Base-by-base conservation (phyloP, 116 monocot genomes). In the Trichopus zeylanicus region DNA sequence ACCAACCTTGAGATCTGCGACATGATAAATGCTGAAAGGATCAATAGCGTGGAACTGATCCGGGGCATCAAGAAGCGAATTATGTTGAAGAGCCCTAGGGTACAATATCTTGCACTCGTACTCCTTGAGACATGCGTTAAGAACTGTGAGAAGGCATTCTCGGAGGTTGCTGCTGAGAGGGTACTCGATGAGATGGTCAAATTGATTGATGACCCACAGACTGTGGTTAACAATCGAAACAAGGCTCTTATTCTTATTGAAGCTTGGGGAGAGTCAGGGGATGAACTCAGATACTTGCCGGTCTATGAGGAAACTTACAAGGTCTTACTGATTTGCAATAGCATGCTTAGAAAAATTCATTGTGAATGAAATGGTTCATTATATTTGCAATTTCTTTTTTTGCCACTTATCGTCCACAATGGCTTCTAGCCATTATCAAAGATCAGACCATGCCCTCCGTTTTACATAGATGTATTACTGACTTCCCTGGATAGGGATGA, bases 251-350 rank as follows among this genome's bases (percentile, higher is more conserved):
- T 83, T 29, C 29, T 97, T 48, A 90, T 97, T 55, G 91, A 97
- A 71, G 74, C 95, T 25, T 97, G 95, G 95, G 95, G 90, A 30
- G 89, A 97, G 31, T 76, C 87, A n/a, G 81, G 81, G 32, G 69
- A 72, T 64, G 90, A 97, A 26, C 81, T 97, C 27, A 83, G 84
- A 2, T 90, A 97, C 58, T 66, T 97, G 33, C 90, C 95, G 13
- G 87, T 97, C 26, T 97, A 73, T 61, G 95, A 97, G 71, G 95
- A 97, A 53, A 97, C 95, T 9, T 97, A 97, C 71, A 97, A 97
- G 91, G 95, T 97, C 75, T n/a, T n/a, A n/a, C n/a, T n/a, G n/a
- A n/a, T n/a, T n/a, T n/a, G n/a, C n/a, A n/a, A n/a, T n/a, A n/a
- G n/a, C n/a, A n/a, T n/a, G n/a, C n/a, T n/a, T n/a, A n/a, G n/a